Conservation (phyloP, 2,329 filamentous ascomycete genomes). For the Cercospora nicotianae region DNA sequence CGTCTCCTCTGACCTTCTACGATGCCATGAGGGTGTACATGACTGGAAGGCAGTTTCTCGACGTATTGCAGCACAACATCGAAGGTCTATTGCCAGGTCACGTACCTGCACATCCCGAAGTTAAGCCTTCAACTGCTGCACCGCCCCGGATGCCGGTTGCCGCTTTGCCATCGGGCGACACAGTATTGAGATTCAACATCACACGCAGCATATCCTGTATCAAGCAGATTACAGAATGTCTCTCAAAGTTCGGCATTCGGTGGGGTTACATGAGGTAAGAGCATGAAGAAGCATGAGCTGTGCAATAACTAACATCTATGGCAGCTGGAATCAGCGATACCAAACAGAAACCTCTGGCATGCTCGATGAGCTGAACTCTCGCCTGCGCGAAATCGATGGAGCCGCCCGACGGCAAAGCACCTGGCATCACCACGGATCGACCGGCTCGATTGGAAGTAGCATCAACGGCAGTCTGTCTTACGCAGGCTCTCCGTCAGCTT, state of each 20-base stretch:
- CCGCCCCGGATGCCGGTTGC: slow-evolving; percentile 38
- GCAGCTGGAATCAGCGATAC: slow-evolving; percentile 51
- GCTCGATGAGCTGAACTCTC: slow-evolving; percentile 45
- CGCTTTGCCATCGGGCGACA: slow-evolving; percentile 34
- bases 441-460: slow-evolving; percentile 31
- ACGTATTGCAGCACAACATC: slow-evolving; percentile 56
- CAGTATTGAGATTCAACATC: slow-evolving; percentile 38
- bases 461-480: slow-evolving; percentile 28
- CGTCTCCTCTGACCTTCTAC: slow-evolving; percentile 77
- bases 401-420: slow-evolving; percentile 30
- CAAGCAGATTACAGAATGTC: slow-evolving; percentile 49
- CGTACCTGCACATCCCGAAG: slow-evolving; percentile 43
- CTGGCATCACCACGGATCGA: slow-evolving; percentile 32
- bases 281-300: background rate
- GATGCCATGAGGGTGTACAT: slow-evolving; percentile 83
- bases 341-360: slow-evolving; percentile 47
- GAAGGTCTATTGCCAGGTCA: slow-evolving; percentile 46
- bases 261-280: slow-evolving; percentile 50
- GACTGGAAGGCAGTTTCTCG: slow-evolving; percentile 59
- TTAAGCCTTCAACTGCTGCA: slow-evolving; percentile 41
- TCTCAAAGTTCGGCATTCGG: slow-evolving; percentile 49
- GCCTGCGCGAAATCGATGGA: slow-evolving; percentile 38
- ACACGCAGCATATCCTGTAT: slow-evolving; percentile 49
- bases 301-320: background rate
- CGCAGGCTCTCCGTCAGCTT: slow-evolving; percentile 23